Evolutionary conservation across 2,329 filamentous ascomycete genomes (phyloP).

Genomic region (Fusarium camptoceras): DNA sequence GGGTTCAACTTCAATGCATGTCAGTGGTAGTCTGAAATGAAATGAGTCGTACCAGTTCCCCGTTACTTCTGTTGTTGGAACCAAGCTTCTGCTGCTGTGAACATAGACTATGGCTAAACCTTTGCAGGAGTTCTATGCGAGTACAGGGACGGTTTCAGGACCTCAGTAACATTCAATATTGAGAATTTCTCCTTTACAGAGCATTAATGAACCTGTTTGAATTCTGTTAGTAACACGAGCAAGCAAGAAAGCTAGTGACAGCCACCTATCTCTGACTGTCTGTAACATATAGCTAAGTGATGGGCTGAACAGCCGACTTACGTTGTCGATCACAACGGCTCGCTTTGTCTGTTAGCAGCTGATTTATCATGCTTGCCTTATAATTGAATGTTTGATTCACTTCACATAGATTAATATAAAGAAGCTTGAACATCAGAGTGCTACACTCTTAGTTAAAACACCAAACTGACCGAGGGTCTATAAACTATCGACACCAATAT

Average conservation of each 20-base stretch:
- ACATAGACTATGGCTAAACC: not conserved
- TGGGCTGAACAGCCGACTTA: not conserved
- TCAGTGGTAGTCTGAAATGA: not conserved
- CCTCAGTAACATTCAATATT: too few species aligned
- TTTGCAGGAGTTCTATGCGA: too few species aligned
- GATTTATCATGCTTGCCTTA: too few species aligned
- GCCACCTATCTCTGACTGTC: not conserved
- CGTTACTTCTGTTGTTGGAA: rapidly evolving
- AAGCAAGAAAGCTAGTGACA: not conserved
- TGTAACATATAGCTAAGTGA: not conserved
- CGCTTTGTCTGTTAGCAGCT: too few species aligned
- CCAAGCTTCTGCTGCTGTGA: not conserved
- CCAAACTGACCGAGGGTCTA: not conserved
- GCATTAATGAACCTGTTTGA: too few species aligned
- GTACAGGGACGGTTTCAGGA: too few species aligned
- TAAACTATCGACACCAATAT: not conserved
- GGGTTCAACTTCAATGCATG: not conserved
- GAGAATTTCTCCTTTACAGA: too few species aligned
- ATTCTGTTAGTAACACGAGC: too few species aligned
- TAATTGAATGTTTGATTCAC: too few species aligned
- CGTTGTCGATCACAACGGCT: not conserved
- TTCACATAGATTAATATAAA: too few species aligned
- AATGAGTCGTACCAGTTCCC: not conserved
- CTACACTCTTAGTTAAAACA: not conserved
- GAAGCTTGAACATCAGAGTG: too few species aligned